phyloP scores from a whole-genome alignment of 805 yeast genomes.

The Starmerella floricola region DNA sequence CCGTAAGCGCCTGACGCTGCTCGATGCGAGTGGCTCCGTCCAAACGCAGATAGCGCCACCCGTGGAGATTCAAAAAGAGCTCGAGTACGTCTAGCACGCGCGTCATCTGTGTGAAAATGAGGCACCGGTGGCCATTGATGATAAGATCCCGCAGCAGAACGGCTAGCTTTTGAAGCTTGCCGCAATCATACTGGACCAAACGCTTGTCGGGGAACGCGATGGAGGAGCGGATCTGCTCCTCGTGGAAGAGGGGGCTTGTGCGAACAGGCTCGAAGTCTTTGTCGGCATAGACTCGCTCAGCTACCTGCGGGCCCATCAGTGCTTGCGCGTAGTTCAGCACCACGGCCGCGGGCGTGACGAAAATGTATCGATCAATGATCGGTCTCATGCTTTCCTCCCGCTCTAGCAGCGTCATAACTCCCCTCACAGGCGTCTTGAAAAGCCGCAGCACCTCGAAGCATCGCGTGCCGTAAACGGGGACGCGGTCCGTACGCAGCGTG shows the following conservation, averaged over 20 bases:
- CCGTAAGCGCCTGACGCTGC: conserved; percentile 89
- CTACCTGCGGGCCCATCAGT: conserved; percentile 17
- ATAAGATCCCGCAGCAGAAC: conserved; percentile 60
- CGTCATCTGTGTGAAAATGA: conserved; percentile 97
- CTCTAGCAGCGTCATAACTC: conserved; percentile 24
- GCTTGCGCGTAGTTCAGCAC: conserved; percentile 47
- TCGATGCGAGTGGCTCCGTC: conserved; percentile 98
- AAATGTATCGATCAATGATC: conserved; percentile 61
- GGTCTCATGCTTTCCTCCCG: conserved; percentile 34
- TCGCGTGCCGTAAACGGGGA: conserved; percentile 59
- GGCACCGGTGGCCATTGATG: conserved; percentile 81
- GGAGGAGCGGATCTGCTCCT: conserved; percentile 71
- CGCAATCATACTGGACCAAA: conserved; percentile 87
- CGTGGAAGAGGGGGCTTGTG: conserved; percentile 52
- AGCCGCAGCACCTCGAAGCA: conserved; percentile 30
- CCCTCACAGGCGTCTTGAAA: conserved; percentile 11
- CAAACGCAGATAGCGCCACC: conserved; percentile 83
- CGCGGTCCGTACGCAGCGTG: conserved; percentile 46
- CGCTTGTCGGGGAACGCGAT: conserved; percentile 96
- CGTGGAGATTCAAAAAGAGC: conserved; percentile 85
- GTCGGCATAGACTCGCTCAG: conserved; percentile 1
- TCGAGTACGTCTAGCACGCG: conserved; percentile 87
- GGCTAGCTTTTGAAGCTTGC: conserved; percentile 82
- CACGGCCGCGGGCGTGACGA: conserved; percentile 78
- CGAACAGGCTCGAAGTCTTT: conserved; percentile 23